Base-by-base conservation (phyloP, 495 filamentous ascomycete genomes). In the Penicillium tannophilum region DNA sequence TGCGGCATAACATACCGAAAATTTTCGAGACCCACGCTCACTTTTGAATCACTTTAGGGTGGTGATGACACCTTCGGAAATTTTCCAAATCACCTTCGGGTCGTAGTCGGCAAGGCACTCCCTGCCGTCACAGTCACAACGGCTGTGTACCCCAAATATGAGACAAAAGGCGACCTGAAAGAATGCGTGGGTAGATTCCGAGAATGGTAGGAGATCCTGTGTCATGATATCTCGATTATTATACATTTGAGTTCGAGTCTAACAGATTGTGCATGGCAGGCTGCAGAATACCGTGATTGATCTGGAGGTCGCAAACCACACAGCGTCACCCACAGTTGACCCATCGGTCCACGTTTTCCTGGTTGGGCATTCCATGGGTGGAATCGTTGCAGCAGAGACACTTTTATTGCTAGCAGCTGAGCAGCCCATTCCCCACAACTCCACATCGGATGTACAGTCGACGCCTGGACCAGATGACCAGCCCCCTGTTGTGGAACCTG, bases 321-420 rank as follows among this genome's bases (percentile, higher is more conserved):
- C 91, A 0, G 84, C 90, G 44, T 92, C 89, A 0, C 94, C 93
- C 2, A 97, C 90, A 20, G 79, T 96, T 63, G 91, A 97, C 50
- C 93, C 93, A 9, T 90, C 87, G 3, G 92, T 98, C 24, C 90
- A 84, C 65, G 88, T 88, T 23, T 82, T 97, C 60, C 77, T 98
- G 0, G 78, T 97, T 39, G 93, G 95, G 11, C 94, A 98, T 70
- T 92, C 88, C 11, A 98, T 98, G 94, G 94, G 93, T 62, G 94
- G 94, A 59, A 97, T 98, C 63, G 92, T 98, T 14, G 94, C 90
- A 24, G 93, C 92, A 20, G 94, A 98, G 56, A 87, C 90, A 0
- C 74, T 94, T 43, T 81, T 97, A 46, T 74, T 84, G 14, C 79
- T 94, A 17, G 76, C 86, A 30, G 78, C 79, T 24, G 90, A 95